These are phyloP conservation scores for Xerocomus spinulosus DNA, from an alignment of 768 basidiomycete species.

Conservation along the genomic window DNA sequence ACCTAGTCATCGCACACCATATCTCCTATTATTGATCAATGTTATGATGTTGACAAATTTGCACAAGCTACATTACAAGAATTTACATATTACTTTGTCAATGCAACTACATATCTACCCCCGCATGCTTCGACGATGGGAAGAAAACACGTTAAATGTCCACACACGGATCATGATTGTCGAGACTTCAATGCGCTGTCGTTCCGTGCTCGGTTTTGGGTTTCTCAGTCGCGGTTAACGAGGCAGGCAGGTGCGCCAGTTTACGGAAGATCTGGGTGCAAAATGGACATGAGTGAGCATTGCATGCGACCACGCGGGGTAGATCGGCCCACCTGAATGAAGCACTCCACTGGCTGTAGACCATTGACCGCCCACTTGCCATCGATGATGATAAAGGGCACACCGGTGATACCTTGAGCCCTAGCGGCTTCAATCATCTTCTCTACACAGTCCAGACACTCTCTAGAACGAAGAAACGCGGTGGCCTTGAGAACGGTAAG, in stretches of 20 bases:
- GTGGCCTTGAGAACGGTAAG: conserved; percentile 24
- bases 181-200: background rate
- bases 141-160: no score
- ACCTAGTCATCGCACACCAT: no score
- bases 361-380: conserved; percentile 43
- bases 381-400: conserved; percentile 48
- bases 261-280: conserved; percentile 28
- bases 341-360: conserved; percentile 39
- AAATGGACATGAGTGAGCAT: background rate
- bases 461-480: conserved; percentile 37
- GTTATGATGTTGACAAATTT: no score
- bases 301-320: no score
- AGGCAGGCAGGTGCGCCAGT: conserved; percentile 18
- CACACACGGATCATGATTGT: no score
- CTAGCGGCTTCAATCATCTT: conserved; percentile 36
- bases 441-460: conserved; percentile 36
- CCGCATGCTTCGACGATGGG: no score
- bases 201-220: background rate
- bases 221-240: background rate
- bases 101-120: no score
- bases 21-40: no score
- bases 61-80: no score
- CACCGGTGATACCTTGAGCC: conserved; percentile 42
- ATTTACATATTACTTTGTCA: no score
- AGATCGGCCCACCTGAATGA: conserved; percentile 27